A percentile compares a stretch with the other conserved stretches of the same genome.
These are phyloP conservation scores for Camillea tinctor DNA, from an alignment of 2,329 filamentous ascomycete genomes.

Conservation along the genomic window DNA sequence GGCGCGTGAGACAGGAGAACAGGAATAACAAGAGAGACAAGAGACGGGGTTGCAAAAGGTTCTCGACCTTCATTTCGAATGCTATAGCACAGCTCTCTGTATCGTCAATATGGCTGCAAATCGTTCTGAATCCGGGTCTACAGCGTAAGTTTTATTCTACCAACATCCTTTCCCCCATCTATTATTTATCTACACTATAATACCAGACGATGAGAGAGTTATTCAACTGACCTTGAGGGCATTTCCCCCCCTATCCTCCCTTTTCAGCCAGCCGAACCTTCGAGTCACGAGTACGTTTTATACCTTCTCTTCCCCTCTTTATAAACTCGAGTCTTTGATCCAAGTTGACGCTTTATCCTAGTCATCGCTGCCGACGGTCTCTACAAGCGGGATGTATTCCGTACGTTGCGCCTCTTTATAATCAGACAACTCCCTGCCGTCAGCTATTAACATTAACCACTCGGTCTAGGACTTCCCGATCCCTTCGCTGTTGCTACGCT, in stretches of 20 bases:
- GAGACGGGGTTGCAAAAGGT: slow-evolving; percentile 19
- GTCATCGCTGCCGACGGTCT: slow-evolving; percentile 98
- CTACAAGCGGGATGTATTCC: slow-evolving; percentile 98
- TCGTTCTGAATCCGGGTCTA: slow-evolving; percentile 60
- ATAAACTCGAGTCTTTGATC: not conserved
- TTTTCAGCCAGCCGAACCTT: slow-evolving; percentile 75
- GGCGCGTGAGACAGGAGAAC: slow-evolving; percentile 4
- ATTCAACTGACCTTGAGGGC: slow-evolving; percentile 29
- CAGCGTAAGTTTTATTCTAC: slow-evolving; percentile 51
- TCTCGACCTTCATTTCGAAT: slow-evolving; percentile 22
- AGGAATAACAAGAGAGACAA: too few relatives aligned
- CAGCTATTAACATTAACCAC: slow-evolving; percentile 6
- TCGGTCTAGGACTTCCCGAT: slow-evolving; percentile 79
- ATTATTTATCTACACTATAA: slow-evolving; percentile 3
- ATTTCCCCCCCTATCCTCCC: slow-evolving; percentile 2
- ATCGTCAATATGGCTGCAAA: slow-evolving; percentile 42
- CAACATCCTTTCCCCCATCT: too few relatives aligned
- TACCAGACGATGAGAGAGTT: slow-evolving; percentile 11
- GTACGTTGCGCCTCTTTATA: slow-evolving; percentile 57
- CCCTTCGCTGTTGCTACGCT: slow-evolving; percentile 97
- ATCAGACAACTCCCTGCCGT: not conserved
- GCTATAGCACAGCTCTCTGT: too few relatives aligned
- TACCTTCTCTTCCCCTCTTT: slow-evolving; percentile 15
- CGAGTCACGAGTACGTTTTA: slow-evolving; percentile 84
- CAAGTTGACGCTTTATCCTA: slow-evolving; percentile 40